Conservation (phyloP, 2,329 filamentous ascomycete species). For the Hypomyces rosellus region DNA sequence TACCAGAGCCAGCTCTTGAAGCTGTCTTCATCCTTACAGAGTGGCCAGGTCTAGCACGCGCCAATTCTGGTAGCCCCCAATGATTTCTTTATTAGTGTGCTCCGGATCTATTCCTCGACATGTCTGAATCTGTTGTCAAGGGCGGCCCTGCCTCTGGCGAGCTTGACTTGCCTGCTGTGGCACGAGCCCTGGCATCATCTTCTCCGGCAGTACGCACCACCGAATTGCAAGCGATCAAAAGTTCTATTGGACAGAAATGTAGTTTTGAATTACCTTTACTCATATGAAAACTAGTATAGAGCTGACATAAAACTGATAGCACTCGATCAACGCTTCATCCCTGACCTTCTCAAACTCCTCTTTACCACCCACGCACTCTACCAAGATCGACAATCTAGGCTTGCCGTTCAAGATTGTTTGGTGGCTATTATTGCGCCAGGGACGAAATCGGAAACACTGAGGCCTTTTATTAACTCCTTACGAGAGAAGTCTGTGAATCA, state of each 20-base stretch:
- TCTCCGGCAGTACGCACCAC: conserved; percentile 52
- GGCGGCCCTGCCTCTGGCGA: conserved; percentile 34
- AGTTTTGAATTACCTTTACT: conserved; percentile 17
- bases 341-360: conserved; percentile 60
- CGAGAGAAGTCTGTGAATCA: conserved; percentile 68
- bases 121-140: conserved; percentile 34
- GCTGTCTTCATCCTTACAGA: no score
- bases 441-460: conserved; percentile 50
- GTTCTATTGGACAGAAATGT: conserved; percentile 52
- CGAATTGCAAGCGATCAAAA: conserved; percentile 50
- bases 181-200: conserved; percentile 51
- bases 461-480: conserved; percentile 60
- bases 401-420: conserved; percentile 77
- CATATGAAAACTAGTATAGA: background rate
- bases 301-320: conserved; percentile 29
- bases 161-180: conserved; percentile 45
- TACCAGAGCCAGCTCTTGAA: no score
- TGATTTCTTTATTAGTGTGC: conserved; percentile 23
- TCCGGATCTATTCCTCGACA: conserved; percentile 21
- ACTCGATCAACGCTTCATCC: conserved; percentile 42
- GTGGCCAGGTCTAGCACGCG: no score
- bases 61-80: conserved; percentile 23
- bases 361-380: conserved; percentile 88
- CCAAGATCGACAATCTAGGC: conserved; percentile 74
- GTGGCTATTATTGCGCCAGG: conserved; percentile 55